Evolutionary conservation across 305 asterid species (phyloP).

Genomic region (Withania somnifera): DNA sequence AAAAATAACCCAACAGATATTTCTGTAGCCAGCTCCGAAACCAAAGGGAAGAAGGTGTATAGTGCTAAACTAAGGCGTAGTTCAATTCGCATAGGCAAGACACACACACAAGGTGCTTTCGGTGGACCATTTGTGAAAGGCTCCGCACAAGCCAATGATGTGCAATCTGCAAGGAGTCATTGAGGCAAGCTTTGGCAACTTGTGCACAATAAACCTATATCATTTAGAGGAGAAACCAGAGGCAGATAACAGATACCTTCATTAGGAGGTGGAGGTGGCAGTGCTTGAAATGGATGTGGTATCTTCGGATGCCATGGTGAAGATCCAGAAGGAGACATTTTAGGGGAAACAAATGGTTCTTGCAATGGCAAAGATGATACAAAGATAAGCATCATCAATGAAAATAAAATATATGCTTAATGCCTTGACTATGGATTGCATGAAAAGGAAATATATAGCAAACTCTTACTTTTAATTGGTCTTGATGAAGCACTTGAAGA

Average conservation of each 20-base stretch:
- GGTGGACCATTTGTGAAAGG: conserved; percentile 75
- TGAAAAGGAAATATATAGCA: conserved; percentile 5
- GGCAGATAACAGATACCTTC: conserved; percentile 35
- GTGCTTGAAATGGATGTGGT: conserved; percentile 48
- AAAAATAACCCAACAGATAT: conserved; percentile 57
- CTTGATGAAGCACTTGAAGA: conserved; percentile 30
- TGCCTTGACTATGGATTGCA: neutral
- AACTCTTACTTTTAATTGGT: conserved; percentile 32
- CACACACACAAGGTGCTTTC: conserved; percentile 70
- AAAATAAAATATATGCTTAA: neutral
- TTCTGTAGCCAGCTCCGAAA: conserved; percentile 76
- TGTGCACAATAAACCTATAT: neutral
- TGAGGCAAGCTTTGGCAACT: conserved; percentile 1
- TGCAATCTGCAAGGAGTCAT: conserved; percentile 45
- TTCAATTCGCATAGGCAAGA: conserved; percentile 76
- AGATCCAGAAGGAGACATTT: conserved; percentile 36
- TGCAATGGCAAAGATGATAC: conserved; percentile 22
- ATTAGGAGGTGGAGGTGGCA: conserved; percentile 94
- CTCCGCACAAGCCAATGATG: conserved; percentile 57
- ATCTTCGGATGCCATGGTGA: conserved; percentile 38
- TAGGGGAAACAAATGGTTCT: conserved; percentile 52
- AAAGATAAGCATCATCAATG: conserved; percentile 15
- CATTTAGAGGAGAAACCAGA: conserved; percentile 1
- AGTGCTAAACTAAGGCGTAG: conserved; percentile 57
- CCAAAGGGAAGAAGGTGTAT: conserved; percentile 88